Evolutionary conservation across 805 yeast species (phyloP).

Genomic region (Jamesozyma rosinii): DNA sequence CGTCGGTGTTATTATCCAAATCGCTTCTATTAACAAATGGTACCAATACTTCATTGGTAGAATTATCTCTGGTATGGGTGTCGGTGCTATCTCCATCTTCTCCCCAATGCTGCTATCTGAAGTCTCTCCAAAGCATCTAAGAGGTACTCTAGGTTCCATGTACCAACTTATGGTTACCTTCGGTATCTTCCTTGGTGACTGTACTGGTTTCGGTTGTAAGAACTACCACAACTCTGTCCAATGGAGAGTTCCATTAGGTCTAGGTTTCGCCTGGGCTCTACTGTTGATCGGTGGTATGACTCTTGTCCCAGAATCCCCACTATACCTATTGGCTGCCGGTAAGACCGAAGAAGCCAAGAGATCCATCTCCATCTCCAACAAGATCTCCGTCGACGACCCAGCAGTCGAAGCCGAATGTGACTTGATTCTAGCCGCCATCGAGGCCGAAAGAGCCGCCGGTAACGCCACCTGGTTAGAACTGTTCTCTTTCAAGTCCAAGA

Average conservation of each 20-base stretch:
- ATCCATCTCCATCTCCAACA: neutral
- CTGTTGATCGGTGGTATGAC: neutral
- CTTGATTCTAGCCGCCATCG: neutral
- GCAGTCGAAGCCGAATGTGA: neutral
- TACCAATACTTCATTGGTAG: slow-evolving; percentile 1
- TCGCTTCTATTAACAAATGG: neutral
- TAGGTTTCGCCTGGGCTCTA: neutral
- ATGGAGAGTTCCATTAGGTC: slow-evolving; percentile 1
- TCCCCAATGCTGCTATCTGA: slow-evolving; percentile 1
- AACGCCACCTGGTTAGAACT: neutral
- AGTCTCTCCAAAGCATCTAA: slow-evolving; percentile 1
- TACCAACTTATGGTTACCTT: slow-evolving; percentile 1
- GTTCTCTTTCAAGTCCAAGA: neutral
- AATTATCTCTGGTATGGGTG: slow-evolving; percentile 1
- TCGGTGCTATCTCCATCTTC: neutral
- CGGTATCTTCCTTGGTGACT: slow-evolving; percentile 1
- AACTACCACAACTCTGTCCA: neutral
- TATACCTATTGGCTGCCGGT: neutral
- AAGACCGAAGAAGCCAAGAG: neutral
- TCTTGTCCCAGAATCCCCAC: neutral
- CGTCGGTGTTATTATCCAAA: neutral
- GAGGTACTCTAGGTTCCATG: slow-evolving; percentile 1
- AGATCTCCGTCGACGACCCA: neutral
- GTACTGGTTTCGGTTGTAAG: neutral
- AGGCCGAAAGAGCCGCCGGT: neutral